Percentiles rank a stretch among this genome's conserved stretches.
These are phyloP conservation scores for Sanguinoderma infundibulare DNA, from an alignment of 1,284 basidiomycete species.

Conservation along the genomic window DNA sequence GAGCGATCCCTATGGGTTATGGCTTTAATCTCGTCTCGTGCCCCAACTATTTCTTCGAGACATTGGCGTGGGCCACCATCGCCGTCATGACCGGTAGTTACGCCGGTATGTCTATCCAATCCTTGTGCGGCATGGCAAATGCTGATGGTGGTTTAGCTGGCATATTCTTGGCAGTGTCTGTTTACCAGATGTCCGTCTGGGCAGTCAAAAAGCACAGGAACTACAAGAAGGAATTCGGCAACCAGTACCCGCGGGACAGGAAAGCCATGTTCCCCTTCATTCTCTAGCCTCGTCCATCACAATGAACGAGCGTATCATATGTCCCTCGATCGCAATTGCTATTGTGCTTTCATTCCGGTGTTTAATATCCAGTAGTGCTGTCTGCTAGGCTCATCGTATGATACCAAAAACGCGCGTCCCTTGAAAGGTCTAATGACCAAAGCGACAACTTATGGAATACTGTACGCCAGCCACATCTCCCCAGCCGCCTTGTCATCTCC, in stretches of 20 bases:
- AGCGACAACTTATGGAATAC: conserved; percentile 59
- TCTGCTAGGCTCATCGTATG: neutral
- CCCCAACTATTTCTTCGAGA: conserved; percentile 97
- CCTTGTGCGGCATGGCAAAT: conserved; percentile 4
- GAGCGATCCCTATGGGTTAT: conserved; percentile 86
- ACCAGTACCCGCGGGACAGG: conserved; percentile 76
- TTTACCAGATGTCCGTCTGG: conserved; percentile 86
- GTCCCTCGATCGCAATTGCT: neutral
- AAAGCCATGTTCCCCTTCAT: conserved; percentile 86
- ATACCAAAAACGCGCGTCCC: neutral
- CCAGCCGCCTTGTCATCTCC: conserved; percentile 50
- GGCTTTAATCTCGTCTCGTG: conserved; percentile 87
- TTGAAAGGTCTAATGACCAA: neutral
- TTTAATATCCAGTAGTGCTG: conserved; percentile 1
- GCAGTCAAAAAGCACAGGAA: conserved; percentile 89
- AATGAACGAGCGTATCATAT: neutral
- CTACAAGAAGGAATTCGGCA: conserved; percentile 95
- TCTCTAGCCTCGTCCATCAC: conserved; percentile 36
- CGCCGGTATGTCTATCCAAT: conserved; percentile 58
- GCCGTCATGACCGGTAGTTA: conserved; percentile 81
- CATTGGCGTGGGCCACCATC: conserved; percentile 77
- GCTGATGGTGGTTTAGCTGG: conserved; percentile 54
- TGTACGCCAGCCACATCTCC: conserved; percentile 77
- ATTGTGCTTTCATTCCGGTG: neutral
- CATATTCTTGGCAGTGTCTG: conserved; percentile 69